Base-by-base conservation (phyloP, 2,329 filamentous ascomycete genomes). In the Lasiodiplodia sp. region DNA sequence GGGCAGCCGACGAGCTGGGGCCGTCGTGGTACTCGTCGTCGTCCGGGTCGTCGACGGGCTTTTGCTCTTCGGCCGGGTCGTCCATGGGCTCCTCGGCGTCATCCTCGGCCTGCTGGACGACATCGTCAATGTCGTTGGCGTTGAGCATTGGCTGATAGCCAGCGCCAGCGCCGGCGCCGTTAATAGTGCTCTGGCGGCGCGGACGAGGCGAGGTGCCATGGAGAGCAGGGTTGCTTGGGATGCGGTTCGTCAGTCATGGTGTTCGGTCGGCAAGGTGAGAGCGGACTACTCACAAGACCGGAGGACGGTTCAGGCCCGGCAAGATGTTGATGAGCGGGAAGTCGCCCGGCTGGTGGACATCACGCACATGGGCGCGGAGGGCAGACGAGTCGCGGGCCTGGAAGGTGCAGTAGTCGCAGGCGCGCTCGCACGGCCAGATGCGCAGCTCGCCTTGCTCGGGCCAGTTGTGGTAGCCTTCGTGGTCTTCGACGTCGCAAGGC, bases 351-450 rank as follows among this genome's bases (percentile, higher is more conserved):
- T 57, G 18, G 37, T 68, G 67, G 38, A 65, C 28, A 11, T 68
- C 67, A 23, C 67, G 67, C 23, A 68, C 60, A 25, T 68, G 67
- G 14, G 58, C 52, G n/a, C 67, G 49, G 6, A 68, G 67, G 3
- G 38, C 28, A 4, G 57, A 56, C 28, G 57, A 64, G 67, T 68
- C 67, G 38, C 67, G 67, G 38, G 55, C 67, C 28, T 55, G 52
- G 40, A 25, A 56, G 40, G 37, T 51, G 58, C 67, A 68, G 51
- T 53, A 68, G 28, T 55, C 67, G 58, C 67, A 68, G 37, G 52
- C 60, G 37, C 67, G 58, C 58, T 68, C 67, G 8, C 67, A 68
- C 7, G 67, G 67, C 67, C 67, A 68, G 58, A 68, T 52, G 49
- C 60, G 58, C 58, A 68, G 38, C 12, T 63, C 44, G 51, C 67